These are phyloP conservation scores for Casuarina equisetifolia DNA, from an alignment of 306 rosid genomes.

Conservation along the genomic window DNA sequence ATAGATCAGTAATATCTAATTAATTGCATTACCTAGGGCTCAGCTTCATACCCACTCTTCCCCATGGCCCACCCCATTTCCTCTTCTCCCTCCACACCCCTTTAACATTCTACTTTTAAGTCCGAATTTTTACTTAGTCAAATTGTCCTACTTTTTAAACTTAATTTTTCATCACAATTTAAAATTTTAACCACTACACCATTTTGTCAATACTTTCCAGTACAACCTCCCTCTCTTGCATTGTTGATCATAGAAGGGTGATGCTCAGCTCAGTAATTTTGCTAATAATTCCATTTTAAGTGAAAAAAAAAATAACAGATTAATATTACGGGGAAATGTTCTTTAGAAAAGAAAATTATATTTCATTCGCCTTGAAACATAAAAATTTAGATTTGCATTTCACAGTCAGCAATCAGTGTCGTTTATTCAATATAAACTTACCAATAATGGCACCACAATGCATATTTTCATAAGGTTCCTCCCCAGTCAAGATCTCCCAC, in stretches of 20 bases:
- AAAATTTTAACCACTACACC: neutral
- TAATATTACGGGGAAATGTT: neutral
- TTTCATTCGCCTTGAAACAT: neutral
- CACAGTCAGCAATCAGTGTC: conserved; percentile 1
- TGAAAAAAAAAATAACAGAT: neutral
- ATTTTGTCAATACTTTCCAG: neutral
- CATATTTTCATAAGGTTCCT: conserved; percentile 38
- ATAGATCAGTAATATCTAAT: neutral
- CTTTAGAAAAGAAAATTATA: neutral
- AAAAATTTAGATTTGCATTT: neutral
- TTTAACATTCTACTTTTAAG: neutral
- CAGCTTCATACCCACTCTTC: neutral
- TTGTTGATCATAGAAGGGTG: no score
- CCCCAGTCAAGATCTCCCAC: conserved; percentile 44
- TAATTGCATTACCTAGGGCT: neutral
- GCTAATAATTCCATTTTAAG: neutral
- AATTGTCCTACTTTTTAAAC: neutral
- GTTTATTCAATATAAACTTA: conserved; percentile 14
- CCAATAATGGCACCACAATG: conserved; percentile 45
- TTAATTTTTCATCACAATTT: neutral
- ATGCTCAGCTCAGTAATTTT: neutral
- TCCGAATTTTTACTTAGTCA: neutral
- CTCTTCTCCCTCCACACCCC: neutral
- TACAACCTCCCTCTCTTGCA: neutral
- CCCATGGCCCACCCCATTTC: neutral